These are phyloP conservation scores for Paramecium tetraurelia DNA, from an alignment of 73 alveolate genomes.

Conservation along the genomic window DNA sequence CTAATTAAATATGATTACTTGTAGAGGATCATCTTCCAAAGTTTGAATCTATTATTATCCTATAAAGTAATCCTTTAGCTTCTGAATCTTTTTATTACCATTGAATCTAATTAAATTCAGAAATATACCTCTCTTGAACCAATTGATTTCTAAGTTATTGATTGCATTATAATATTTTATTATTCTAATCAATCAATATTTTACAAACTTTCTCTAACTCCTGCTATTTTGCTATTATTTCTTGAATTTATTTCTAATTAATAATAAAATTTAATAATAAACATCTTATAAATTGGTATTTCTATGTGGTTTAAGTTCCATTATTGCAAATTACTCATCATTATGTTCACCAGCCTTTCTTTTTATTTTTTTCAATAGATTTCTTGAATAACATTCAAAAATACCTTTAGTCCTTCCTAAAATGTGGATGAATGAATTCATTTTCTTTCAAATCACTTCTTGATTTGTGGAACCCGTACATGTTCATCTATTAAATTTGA, in stretches of 20 bases:
- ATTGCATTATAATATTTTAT: not conserved
- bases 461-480: conserved; percentile 96
- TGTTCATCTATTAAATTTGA: conserved; percentile 69
- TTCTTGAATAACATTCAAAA: not conserved
- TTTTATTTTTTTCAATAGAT: conserved; percentile 26
- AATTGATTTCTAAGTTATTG: not conserved
- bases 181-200: not conserved
- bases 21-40: not conserved
- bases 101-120: not conserved
- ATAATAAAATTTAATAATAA: not conserved
- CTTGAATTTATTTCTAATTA: not conserved
- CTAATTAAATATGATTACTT: not conserved
- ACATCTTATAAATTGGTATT: not conserved
- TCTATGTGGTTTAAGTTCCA: conserved; percentile 34
- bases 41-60: not conserved
- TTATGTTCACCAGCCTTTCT: conserved; percentile 5
- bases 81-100: not conserved
- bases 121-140: not conserved
- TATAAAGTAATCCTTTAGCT: not conserved
- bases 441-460: conserved; percentile 27
- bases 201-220: conserved; percentile 32
- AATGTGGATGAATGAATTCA: conserved; percentile 35
- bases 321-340: conserved; percentile 12
- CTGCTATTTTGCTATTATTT: not conserved
- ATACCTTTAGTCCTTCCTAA: conserved; percentile 30